These are phyloP conservation scores for Ophiostoma australiae DNA, from an alignment of 2,329 filamentous ascomycete species.

Conservation along the genomic window DNA sequence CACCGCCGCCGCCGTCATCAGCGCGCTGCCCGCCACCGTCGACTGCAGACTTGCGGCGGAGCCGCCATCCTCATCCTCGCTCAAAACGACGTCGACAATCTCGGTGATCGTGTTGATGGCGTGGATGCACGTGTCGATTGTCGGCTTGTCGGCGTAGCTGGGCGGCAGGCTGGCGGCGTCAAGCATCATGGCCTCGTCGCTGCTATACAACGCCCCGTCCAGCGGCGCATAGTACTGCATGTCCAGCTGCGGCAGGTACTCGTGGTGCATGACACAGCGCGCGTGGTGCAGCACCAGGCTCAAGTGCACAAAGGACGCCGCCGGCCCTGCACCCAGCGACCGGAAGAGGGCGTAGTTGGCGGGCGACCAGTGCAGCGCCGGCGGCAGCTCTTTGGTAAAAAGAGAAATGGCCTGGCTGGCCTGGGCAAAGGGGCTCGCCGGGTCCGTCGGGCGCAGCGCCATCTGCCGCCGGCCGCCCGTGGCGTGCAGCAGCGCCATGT, in stretches of 20 bases:
- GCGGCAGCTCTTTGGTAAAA: background rate
- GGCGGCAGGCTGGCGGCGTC: background rate
- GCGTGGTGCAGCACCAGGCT: constrained; percentile 18
- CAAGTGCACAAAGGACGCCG: constrained; percentile 16
- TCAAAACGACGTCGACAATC: background rate
- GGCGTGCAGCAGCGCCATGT: constrained; percentile 17
- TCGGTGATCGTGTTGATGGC: background rate
- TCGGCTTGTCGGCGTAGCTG: background rate
- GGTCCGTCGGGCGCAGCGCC: background rate
- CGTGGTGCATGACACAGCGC: constrained; percentile 19
- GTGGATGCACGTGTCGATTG: background rate
- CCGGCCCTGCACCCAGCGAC: background rate
- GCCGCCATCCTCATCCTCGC: too few relatives aligned
- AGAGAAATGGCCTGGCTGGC: background rate
- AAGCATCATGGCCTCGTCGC: background rate
- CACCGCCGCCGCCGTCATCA: constrained; percentile 13
- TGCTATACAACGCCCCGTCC: too few relatives aligned
- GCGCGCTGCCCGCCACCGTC: background rate
- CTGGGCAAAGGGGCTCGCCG: background rate
- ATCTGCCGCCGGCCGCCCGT: constrained; percentile 15
- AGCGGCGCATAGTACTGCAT: constrained; percentile 18
- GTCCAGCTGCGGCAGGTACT: constrained; percentile 23
- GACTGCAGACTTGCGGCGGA: background rate
- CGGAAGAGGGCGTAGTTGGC: background rate
- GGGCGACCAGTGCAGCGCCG: background rate